A percentile compares a stretch with the other conserved stretches of the same genome.
These are phyloP conservation scores for Mycena pura DNA, from an alignment of 768 basidiomycete species.

Conservation along the genomic window DNA sequence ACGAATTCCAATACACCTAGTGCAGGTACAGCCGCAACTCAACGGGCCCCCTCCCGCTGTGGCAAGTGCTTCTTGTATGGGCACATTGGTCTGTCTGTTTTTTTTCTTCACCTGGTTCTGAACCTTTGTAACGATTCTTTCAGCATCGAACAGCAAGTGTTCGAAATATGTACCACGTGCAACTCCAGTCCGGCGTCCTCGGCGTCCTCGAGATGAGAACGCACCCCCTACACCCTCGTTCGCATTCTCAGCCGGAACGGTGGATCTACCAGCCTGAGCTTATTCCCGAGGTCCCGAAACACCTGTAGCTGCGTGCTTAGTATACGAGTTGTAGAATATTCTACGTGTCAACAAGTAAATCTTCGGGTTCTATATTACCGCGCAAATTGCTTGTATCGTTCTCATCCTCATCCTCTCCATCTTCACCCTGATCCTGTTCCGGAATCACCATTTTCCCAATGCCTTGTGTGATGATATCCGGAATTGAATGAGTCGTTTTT, in stretches of 20 bases:
- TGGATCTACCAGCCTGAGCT: neutral
- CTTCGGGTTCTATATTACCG: constrained; percentile 5
- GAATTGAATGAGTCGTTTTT: constrained; percentile 17
- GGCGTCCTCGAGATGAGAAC: neutral
- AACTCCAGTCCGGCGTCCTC: neutral
- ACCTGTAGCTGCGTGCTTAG: neutral
- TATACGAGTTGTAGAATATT: neutral
- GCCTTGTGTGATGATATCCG: constrained; percentile 24
- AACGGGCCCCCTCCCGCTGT: no score
- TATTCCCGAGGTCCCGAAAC: neutral
- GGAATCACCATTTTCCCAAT: constrained; percentile 9
- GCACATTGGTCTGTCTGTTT: neutral
- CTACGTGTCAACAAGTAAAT: neutral
- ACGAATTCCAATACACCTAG: neutral
- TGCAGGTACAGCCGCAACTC: neutral
- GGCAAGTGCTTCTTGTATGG: neutral
- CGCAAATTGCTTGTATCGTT: neutral
- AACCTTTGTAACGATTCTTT: neutral
- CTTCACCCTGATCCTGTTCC: no score
- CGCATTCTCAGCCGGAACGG: neutral
- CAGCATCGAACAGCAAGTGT: neutral
- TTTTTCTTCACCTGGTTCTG: neutral
- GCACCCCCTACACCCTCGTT: neutral
- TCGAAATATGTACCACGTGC: neutral
- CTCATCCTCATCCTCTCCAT: constrained; percentile 17